Base-by-base conservation (phyloP, 2,329 filamentous ascomycete species). In the Hypomyces perniciosus region DNA sequence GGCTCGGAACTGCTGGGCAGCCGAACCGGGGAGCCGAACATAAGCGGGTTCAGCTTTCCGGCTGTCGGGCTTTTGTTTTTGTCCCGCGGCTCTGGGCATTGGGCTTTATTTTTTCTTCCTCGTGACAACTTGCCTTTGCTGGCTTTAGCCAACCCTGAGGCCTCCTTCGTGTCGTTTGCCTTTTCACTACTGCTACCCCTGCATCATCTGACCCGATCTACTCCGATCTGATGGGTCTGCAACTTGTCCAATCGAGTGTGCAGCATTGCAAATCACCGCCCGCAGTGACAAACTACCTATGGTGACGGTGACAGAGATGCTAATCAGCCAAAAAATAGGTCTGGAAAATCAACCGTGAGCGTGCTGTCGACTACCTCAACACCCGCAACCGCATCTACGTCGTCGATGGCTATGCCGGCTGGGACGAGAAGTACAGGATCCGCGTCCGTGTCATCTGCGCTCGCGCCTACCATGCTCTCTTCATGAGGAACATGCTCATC, bases 401-500 rank as follows among this genome's bases (percentile, higher is more conserved):
- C 59, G 81, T 99, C 60, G 93, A 99, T 71, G 93, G 93, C 59
- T 99, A 86, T 69, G 93, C 93, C 61, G 93, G 93, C 71, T 99
- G 93, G 93, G 93, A 99, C 65, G 86, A 95, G 78, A 91, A 93
- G 72, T 99, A 99, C 80, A 83, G 91, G 61, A 97, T 99, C 76
- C 88, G 85, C 65, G 93, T 99, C 64, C 91, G 93, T 67, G 92
- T 99, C 59, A 91, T 99, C 68, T 99, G 93, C 77, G 93, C 93
- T 61, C 91, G 93, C 69, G 93, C 93, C 73, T 99, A 99, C 81
- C 93, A 99, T 81, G 93, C 93, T 56, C 84, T 99, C 59, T 99
- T 99, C 84, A 99, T 99, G 93, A 89, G 91, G 69, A 99, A 99
- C 81, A 99, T 99, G 93, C 87, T 99, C 68, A 99, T 99, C 78